Evolutionary conservation across 1,284 basidiomycete species (phyloP).

Genomic region (Melampsora abietis-canadensis): DNA sequence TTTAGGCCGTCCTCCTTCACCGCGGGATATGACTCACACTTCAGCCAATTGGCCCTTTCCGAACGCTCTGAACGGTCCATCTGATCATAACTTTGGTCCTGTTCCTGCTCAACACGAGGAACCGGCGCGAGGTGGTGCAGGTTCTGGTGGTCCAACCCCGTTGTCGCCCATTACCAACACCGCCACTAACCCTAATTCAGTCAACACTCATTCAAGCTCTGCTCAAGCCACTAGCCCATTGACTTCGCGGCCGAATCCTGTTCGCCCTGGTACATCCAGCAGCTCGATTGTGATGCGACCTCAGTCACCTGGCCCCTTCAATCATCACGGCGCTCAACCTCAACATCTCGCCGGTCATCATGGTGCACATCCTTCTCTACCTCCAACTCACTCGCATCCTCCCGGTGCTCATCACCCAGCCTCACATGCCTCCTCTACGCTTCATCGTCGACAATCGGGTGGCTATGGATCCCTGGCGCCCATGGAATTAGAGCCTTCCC

Average conservation of each 20-base stretch:
- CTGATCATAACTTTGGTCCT: slow-evolving; percentile 23
- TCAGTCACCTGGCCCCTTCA: slow-evolving; percentile 31
- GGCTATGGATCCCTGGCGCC: slow-evolving; percentile 69
- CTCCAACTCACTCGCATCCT: slow-evolving; percentile 7
- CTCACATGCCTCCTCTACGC: background rate
- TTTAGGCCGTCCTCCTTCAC: slow-evolving; percentile 47
- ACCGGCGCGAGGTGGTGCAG: background rate
- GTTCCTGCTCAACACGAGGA: slow-evolving; percentile 16
- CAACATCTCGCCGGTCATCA: slow-evolving; percentile 15
- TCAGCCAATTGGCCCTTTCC: slow-evolving; percentile 41
- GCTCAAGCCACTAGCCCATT: background rate
- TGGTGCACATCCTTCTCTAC: background rate
- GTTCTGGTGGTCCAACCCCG: too few relatives aligned
- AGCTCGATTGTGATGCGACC: slow-evolving; percentile 28
- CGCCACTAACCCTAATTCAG: too few relatives aligned
- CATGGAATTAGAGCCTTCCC: slow-evolving; percentile 74
- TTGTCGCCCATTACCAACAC: too few relatives aligned
- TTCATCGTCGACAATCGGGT: slow-evolving; percentile 43
- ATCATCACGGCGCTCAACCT: slow-evolving; percentile 12
- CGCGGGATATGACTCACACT: slow-evolving; percentile 48
- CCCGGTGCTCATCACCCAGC: slow-evolving; percentile 3
- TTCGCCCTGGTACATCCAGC: slow-evolving; percentile 27
- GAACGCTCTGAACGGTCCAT: slow-evolving; percentile 16
- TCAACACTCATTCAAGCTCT: slow-evolving; percentile 1
- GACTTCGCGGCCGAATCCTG: background rate